Percentiles rank a stretch among this genome's conserved stretches.
Evolutionary conservation across 2,329 filamentous ascomycete genomes (phyloP).

Genomic region (Phialophora tarda): DNA sequence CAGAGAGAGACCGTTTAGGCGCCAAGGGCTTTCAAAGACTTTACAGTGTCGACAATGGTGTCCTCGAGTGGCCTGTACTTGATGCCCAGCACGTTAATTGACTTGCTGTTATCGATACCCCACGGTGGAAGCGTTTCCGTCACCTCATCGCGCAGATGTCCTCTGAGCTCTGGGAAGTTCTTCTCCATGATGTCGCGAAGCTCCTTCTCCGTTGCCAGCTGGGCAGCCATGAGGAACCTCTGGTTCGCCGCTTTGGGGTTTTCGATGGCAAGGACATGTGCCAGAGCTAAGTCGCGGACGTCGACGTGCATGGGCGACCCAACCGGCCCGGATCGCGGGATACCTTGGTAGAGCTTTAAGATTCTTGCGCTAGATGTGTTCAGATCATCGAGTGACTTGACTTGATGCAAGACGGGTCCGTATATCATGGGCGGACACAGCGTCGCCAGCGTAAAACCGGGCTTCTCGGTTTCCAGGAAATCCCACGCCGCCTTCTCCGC

Average conservation of each 20-base stretch:
- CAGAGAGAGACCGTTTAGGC: constrained; percentile 35
- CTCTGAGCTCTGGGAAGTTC: constrained; percentile 29
- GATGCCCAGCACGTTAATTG: constrained; percentile 49
- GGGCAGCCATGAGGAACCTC: constrained; percentile 30
- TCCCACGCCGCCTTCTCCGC: constrained; percentile 41
- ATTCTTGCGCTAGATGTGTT: constrained; percentile 49
- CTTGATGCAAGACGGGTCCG: constrained; percentile 45
- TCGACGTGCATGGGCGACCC: constrained; percentile 32
- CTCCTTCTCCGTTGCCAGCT: constrained; percentile 21
- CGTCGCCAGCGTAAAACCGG: constrained; percentile 48
- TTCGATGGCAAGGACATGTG: constrained; percentile 33
- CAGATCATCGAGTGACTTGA: constrained; percentile 39
- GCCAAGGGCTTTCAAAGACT: constrained; percentile 63
- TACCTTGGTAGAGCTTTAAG: constrained; percentile 42
- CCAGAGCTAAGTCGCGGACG: constrained; percentile 35
- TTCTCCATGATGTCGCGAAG: constrained; percentile 31
- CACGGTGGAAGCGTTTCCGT: constrained; percentile 39
- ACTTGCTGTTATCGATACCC: constrained; percentile 48
- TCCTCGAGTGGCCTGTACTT: constrained; percentile 48
- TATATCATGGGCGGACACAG: constrained; percentile 55
- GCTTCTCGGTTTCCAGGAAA: constrained; percentile 40
- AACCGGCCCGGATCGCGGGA: constrained; percentile 39
- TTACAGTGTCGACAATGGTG: constrained; percentile 49
- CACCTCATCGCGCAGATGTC: constrained; percentile 22
- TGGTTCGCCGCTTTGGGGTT: constrained; percentile 29